Conservation (phyloP, 1,284 basidiomycete species). For the Porogramme epimiltina region DNA sequence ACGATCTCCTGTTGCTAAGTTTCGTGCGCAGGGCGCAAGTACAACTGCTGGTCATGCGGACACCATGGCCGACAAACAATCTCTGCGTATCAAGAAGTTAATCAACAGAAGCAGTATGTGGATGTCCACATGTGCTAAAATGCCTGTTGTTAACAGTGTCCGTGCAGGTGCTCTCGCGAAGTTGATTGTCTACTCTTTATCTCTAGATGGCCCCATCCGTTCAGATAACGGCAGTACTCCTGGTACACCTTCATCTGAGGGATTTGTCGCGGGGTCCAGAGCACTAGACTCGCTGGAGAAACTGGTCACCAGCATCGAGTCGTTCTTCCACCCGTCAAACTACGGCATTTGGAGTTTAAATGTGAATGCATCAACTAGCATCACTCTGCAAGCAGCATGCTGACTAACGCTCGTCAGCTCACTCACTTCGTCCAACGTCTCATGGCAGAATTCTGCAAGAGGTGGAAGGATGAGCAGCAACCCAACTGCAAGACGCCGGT, state of each 20-base stretch:
- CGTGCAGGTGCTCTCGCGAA: conserved; percentile 77
- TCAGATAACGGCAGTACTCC: conserved; percentile 39
- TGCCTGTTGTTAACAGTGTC: not conserved
- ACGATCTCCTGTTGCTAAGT: conserved; percentile 6
- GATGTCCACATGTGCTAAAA: conserved; percentile 1
- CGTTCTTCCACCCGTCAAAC: conserved; percentile 90
- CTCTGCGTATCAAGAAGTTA: conserved; percentile 78
- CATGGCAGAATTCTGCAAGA: conserved; percentile 79
- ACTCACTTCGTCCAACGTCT: conserved; percentile 82
- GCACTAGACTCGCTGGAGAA: conserved; percentile 90
- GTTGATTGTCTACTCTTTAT: conserved; percentile 90
- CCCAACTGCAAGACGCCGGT: conserved; percentile 81
- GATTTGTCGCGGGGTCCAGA: conserved; percentile 84
- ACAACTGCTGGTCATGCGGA: conserved; percentile 73
- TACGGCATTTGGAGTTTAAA: conserved; percentile 69
- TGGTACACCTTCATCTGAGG: conserved; percentile 34
- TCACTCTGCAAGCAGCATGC: not conserved
- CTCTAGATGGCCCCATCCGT: conserved; percentile 74
- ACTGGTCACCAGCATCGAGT: conserved; percentile 91
- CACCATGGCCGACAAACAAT: conserved; percentile 59
- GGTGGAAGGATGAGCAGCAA: conserved; percentile 83
- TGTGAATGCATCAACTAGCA: conserved; percentile 36
- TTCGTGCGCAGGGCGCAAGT: conserved; percentile 51
- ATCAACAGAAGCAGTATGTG: conserved; percentile 69
- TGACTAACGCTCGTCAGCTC: conserved; percentile 42